These are phyloP conservation scores for Colletotrichum tropicale DNA, from an alignment of 2,329 filamentous ascomycete genomes.

Conservation along the genomic window DNA sequence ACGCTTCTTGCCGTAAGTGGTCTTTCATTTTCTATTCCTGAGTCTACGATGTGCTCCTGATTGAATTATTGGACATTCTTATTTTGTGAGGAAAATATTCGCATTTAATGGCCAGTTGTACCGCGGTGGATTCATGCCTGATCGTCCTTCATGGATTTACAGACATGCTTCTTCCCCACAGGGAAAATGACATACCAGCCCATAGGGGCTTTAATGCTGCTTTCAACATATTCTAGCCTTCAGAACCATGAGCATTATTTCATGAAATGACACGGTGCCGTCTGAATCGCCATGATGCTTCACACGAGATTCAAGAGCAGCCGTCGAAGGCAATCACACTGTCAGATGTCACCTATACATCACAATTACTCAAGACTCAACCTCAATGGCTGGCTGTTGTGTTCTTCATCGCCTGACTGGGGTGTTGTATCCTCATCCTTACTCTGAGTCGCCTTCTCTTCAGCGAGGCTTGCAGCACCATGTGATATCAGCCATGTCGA, in stretches of 20 bases:
- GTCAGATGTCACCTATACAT: not conserved
- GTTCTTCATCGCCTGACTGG: accelerated
- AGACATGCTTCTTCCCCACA: not conserved
- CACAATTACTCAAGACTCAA: not conserved
- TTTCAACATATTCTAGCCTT: not conserved
- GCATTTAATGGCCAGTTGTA: not conserved
- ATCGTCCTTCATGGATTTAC: not conserved
- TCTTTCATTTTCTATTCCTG: not conserved
- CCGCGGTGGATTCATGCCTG: accelerated
- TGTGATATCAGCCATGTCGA: not conserved
- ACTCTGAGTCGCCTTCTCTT: not conserved
- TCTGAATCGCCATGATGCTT: not conserved
- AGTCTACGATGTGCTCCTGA: not conserved
- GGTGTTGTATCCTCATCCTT: not conserved
- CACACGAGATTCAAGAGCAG: not conserved
- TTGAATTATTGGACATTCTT: not conserved
- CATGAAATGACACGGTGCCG: not conserved
- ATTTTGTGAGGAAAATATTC: not conserved
- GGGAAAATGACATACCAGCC: not conserved
- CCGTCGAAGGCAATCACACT: not conserved
- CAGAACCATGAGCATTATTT: accelerated
- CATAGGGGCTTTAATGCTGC: not conserved
- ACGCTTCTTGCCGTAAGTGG: not conserved
- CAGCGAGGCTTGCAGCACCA: not conserved
- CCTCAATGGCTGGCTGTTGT: accelerated